phyloP scores from a whole-genome alignment of 768 basidiomycete genomes.

The Lactarius deliciosus region DNA sequence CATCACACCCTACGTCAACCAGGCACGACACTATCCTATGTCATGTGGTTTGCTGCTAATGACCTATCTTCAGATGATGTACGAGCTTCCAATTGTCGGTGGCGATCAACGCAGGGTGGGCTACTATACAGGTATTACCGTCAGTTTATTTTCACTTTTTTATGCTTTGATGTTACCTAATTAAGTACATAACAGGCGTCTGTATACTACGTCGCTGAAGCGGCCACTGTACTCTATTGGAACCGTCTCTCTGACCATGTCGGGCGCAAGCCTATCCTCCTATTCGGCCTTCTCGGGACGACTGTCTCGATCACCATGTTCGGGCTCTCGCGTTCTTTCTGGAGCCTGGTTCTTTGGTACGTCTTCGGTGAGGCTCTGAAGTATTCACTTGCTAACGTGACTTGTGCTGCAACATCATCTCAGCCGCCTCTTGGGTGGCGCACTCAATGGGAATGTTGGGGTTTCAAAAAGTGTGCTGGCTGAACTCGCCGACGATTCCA shows the following conservation, averaged over 20 bases:
- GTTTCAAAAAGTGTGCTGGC: constrained; percentile 72
- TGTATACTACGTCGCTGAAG: constrained; percentile 47
- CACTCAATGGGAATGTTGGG: constrained; percentile 33
- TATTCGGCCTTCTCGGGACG: constrained; percentile 39
- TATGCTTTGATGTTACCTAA: neutral
- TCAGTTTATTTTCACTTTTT: constrained; percentile 33
- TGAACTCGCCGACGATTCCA: constrained; percentile 61
- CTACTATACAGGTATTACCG: constrained; percentile 50
- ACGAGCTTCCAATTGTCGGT: constrained; percentile 42
- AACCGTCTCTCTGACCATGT: constrained; percentile 45
- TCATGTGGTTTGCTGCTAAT: neutral
- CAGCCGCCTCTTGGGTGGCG: neutral
- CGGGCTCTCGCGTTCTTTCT: constrained; percentile 39
- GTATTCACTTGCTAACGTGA: neutral
- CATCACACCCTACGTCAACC: constrained; percentile 52
- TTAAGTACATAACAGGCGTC: constrained; percentile 40
- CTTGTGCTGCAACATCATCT: neutral
- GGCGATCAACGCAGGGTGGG: constrained; percentile 47
- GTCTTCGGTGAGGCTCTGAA: neutral
- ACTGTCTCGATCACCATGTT: constrained; percentile 37
- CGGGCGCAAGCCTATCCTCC: constrained; percentile 47
- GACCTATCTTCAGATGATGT: constrained; percentile 38
- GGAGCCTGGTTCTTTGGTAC: constrained; percentile 33
- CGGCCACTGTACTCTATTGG: constrained; percentile 47
- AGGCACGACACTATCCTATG: constrained; percentile 33